phyloP scores from a whole-genome alignment of 2,329 filamentous ascomycete species.

The Thielaviopsis ethacetica region DNA sequence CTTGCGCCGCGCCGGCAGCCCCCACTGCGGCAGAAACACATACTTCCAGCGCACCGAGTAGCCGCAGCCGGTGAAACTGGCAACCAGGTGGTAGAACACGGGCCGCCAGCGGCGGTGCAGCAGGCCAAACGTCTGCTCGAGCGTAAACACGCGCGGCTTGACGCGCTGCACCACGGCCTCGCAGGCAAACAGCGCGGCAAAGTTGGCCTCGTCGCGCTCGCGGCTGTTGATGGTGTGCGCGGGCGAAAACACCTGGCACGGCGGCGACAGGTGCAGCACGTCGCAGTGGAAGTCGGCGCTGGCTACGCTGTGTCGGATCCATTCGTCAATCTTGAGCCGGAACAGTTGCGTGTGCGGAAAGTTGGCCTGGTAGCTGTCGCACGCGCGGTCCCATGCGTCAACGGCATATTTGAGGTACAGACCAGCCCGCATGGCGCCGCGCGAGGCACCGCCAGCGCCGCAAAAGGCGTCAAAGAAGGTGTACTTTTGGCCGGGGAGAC shows the following conservation, averaged over 20 bases:
- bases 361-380: slow-evolving; percentile 40
- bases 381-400: slow-evolving; percentile 43
- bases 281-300: slow-evolving; percentile 29
- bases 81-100: slow-evolving; percentile 44
- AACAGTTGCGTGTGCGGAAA: slow-evolving; percentile 36
- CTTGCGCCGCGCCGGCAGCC: slow-evolving; percentile 30
- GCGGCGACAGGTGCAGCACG: slow-evolving; percentile 58
- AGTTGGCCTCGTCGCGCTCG: slow-evolving; percentile 53
- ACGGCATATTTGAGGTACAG: slow-evolving; percentile 44
- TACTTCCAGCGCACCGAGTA: slow-evolving; percentile 59
- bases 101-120: slow-evolving; percentile 31
- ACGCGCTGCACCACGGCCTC: slow-evolving; percentile 37
- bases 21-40: slow-evolving; percentile 34
- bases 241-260: slow-evolving; percentile 61
- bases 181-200: slow-evolving; percentile 38
- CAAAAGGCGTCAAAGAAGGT: slow-evolving; percentile 58
- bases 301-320: slow-evolving; percentile 22
- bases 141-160: slow-evolving; percentile 52
- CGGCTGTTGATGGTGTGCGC: slow-evolving; percentile 52
- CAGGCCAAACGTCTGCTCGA: slow-evolving; percentile 67
- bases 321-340: slow-evolving; percentile 29
- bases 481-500: slow-evolving; percentile 30
- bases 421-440: slow-evolving; percentile 42
- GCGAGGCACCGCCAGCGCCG: slow-evolving; percentile 54
- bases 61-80: slow-evolving; percentile 44